Conservation (phyloP, 192 early-diverging fungal species). For the Coemansia sp. region DNA sequence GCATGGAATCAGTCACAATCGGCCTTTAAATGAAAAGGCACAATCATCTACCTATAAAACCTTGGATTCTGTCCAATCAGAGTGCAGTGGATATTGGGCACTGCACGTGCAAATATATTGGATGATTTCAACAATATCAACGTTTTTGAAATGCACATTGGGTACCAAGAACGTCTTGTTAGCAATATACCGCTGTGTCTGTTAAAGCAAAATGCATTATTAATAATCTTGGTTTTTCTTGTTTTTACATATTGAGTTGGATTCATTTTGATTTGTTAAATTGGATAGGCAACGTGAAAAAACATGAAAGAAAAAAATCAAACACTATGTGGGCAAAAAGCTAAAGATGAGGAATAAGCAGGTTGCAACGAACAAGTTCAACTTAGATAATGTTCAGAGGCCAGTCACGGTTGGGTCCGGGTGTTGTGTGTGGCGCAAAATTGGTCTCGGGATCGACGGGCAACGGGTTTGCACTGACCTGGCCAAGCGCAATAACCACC, state of each 20-base stretch:
- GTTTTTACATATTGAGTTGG: neutral
- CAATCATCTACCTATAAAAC: too few relatives aligned
- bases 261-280: conserved; percentile 16
- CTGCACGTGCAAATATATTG: neutral
- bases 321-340: conserved; percentile 3
- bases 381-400: conserved; percentile 50
- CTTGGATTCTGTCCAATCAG: neutral
- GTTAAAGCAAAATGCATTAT: neutral
- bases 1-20: too few relatives aligned
- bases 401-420: conserved; percentile 50
- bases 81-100: neutral
- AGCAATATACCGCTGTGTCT: too few relatives aligned
- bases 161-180: too few relatives aligned
- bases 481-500: conserved; percentile 13
- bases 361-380: neutral
- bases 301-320: neutral
- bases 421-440: conserved; percentile 19
- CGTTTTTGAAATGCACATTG: neutral
- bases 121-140: neutral
- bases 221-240: neutral
- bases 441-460: conserved; percentile 1
- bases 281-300: neutral
- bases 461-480: conserved; percentile 23
- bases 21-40: too few relatives aligned
- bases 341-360: neutral